Conservation (phyloP, 2,329 filamentous ascomycete genomes). For the Bipolaris oryzae region DNA sequence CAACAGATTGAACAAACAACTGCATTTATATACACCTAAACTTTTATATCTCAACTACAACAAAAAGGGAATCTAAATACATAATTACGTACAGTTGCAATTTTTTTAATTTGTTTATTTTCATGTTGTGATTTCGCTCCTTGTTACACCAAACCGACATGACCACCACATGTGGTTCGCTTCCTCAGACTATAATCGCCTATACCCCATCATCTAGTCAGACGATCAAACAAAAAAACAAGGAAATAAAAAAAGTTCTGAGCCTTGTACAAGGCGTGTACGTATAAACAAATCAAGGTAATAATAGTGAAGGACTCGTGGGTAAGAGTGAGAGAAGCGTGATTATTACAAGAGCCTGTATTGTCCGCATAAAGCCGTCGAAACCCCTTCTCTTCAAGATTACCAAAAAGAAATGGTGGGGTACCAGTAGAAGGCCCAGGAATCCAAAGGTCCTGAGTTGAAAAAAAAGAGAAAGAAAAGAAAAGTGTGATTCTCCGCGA, state of each 20-base stretch:
- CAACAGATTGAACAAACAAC: background rate
- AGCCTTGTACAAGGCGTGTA: background rate
- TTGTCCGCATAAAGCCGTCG: slow-evolving; percentile 12
- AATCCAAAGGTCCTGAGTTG: background rate
- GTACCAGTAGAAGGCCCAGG: background rate
- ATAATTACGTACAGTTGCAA: background rate
- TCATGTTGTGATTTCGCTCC: background rate
- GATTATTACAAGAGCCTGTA: slow-evolving; percentile 14
- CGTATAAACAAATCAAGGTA: background rate
- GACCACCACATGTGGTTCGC: background rate
- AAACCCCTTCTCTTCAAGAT: slow-evolving; percentile 1
- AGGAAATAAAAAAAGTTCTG: background rate
- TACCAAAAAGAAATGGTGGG: slow-evolving; percentile 1
- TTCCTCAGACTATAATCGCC: background rate
- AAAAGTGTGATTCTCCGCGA: background rate
- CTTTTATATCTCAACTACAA: background rate
- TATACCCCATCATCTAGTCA: background rate
- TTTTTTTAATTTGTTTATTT: background rate
- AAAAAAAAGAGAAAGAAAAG: background rate
- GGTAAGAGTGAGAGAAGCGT: slow-evolving; percentile 5
- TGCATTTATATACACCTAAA: background rate
- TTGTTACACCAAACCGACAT: background rate
- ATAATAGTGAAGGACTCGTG: background rate
- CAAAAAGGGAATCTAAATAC: background rate
- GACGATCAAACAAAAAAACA: background rate